A percentile compares a stretch with the other conserved stretches of the same genome.
phyloP scores from a whole-genome alignment of 2,329 filamentous ascomycete genomes.

The Verticillium tricorpus region DNA sequence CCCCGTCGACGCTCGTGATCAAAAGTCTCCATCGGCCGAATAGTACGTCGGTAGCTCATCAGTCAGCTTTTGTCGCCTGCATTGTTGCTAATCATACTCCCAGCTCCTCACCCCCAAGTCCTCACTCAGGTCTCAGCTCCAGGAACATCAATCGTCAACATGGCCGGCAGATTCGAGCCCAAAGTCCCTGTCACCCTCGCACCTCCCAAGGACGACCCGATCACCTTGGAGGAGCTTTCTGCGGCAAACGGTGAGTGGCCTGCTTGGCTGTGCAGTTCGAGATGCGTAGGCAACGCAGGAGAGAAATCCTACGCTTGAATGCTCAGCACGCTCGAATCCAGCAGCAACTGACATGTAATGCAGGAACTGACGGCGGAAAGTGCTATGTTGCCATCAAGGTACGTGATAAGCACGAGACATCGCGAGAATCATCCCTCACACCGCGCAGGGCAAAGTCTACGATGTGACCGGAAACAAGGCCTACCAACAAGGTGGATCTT shows the following conservation, averaged over 20 bases:
- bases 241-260: constrained; percentile 71
- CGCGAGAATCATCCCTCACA: background rate
- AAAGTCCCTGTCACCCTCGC: constrained; percentile 71
- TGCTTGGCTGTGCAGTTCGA: background rate
- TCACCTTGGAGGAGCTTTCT: constrained; percentile 73
- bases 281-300: too few relatives aligned
- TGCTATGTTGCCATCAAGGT: constrained; percentile 70
- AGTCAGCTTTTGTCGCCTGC: too few relatives aligned
- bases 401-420: constrained; percentile 8
- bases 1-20: too few relatives aligned
- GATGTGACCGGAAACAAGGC: constrained; percentile 88
- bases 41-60: too few relatives aligned
- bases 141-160: constrained; percentile 21
- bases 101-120: too few relatives aligned
- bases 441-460: constrained; percentile 75
- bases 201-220: constrained; percentile 83
- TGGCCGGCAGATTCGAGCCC: constrained; percentile 69
- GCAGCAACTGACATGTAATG: background rate
- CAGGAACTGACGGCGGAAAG: constrained; percentile 61
- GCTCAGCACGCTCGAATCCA: background rate
- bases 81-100: too few relatives aligned
- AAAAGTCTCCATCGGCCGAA: too few relatives aligned
- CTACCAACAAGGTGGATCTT: constrained; percentile 78
- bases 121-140: too few relatives aligned
- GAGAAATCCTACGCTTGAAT: background rate